A percentile compares a stretch with the other conserved stretches of the same genome.
These are phyloP conservation scores for Geopyxis carbonaria DNA, from an alignment of 495 filamentous ascomycete species.

Conservation along the genomic window DNA sequence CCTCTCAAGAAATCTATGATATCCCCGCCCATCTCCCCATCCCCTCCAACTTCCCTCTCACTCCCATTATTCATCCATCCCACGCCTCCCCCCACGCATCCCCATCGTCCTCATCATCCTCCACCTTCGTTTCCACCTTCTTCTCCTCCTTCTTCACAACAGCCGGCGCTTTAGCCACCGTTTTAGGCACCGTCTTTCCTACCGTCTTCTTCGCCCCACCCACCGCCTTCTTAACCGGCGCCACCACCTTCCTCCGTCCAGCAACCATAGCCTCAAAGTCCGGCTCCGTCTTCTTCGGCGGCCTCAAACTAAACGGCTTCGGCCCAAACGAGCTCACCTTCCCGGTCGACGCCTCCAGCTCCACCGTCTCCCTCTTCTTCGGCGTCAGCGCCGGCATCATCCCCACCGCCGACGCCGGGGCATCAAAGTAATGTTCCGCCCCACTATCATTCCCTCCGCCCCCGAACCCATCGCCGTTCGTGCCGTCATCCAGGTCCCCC, in stretches of 20 bases:
- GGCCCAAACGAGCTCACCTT: slow-evolving; percentile 22
- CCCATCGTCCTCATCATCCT: not conserved
- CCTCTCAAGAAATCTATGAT: too few relatives aligned
- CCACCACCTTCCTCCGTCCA: slow-evolving; percentile 40
- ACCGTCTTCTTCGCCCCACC: slow-evolving; percentile 10
- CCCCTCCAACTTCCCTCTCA: slow-evolving; percentile 38
- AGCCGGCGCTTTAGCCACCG: slow-evolving; percentile 5
- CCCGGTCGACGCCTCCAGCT: slow-evolving; percentile 9
- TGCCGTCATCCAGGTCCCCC: slow-evolving; percentile 48
- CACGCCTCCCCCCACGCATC: not conserved
- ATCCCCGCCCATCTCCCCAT: too few relatives aligned
- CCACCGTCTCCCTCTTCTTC: slow-evolving; percentile 18
- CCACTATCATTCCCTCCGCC: slow-evolving; percentile 39
- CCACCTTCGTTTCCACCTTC: not conserved
- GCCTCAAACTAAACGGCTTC: slow-evolving; percentile 36
- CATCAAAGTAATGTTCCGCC: slow-evolving; percentile 36
- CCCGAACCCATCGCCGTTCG: slow-evolving; percentile 41
- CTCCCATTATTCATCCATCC: too few relatives aligned
- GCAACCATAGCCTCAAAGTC: slow-evolving; percentile 90
- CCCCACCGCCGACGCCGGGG: slow-evolving; percentile 22
- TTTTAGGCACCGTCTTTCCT: slow-evolving; percentile 9
- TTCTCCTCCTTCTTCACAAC: slow-evolving; percentile 13
- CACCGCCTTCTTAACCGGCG: slow-evolving; percentile 24
- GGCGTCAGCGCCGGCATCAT: slow-evolving; percentile 25
- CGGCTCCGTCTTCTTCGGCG: slow-evolving; percentile 60